Percentiles rank a stretch among this genome's conserved stretches.
Evolutionary conservation across 306 rosid genomes (phyloP).

Genomic region (Glycine tomentella): DNA sequence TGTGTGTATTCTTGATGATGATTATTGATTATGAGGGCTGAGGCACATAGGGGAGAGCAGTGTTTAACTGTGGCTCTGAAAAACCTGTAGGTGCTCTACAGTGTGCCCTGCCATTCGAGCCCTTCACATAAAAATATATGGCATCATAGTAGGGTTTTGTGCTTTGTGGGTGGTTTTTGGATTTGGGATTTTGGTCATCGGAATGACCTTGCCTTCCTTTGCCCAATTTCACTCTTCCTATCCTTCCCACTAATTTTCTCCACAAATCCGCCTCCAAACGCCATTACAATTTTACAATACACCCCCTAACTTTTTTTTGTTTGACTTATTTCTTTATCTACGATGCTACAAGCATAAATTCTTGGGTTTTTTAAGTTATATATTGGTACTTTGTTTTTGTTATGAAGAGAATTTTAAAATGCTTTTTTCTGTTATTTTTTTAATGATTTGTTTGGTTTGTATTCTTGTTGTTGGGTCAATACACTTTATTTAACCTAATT

Average conservation of each 20-base stretch:
- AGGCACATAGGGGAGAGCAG: conserved; percentile 77
- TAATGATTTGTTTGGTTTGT: too few relatives aligned
- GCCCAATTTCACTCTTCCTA: conserved; percentile 26
- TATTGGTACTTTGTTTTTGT: background rate
- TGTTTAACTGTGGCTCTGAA: conserved; percentile 68
- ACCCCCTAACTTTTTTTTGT: background rate
- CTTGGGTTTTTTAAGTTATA: too few relatives aligned
- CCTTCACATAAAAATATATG: conserved; percentile 65
- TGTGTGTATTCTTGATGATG: background rate
- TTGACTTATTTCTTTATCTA: too few relatives aligned
- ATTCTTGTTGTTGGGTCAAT: background rate
- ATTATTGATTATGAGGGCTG: conserved; percentile 59
- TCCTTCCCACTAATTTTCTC: conserved; percentile 35
- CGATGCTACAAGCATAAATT: too few relatives aligned
- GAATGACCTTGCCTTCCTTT: background rate
- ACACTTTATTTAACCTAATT: too few relatives aligned
- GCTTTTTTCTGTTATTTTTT: background rate
- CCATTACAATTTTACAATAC: conserved; percentile 52
- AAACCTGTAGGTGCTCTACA: conserved; percentile 78
- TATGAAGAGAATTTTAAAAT: too few relatives aligned
- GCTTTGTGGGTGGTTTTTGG: conserved; percentile 49
- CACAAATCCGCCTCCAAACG: conserved; percentile 91
- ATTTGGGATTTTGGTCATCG: conserved; percentile 42
- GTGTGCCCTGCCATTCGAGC: conserved; percentile 76
- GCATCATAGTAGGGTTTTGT: conserved; percentile 93